Conservation (phyloP, 2,329 filamentous ascomycete species). For the Aureobasidium sp. region DNA sequence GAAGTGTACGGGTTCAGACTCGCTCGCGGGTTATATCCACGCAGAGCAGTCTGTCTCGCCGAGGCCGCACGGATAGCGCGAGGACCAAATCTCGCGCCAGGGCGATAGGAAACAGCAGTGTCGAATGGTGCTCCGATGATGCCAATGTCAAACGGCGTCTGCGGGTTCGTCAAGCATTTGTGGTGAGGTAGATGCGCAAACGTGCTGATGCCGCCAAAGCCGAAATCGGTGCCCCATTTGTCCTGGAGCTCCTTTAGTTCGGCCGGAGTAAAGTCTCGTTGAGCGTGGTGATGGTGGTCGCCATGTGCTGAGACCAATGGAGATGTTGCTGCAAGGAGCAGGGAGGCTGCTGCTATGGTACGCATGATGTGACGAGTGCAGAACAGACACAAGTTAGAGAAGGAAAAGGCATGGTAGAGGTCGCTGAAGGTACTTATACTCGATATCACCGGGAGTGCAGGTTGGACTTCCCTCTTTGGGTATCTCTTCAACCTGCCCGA, state of each 20-base stretch:
- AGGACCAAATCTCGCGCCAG: conserved; percentile 66
- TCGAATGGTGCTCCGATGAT: conserved; percentile 46
- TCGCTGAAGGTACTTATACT: not conserved
- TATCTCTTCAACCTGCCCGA: conserved; percentile 5
- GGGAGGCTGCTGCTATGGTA: not conserved
- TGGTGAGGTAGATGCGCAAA: conserved; percentile 42
- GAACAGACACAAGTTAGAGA: not conserved
- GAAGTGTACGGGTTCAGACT: conserved; percentile 74
- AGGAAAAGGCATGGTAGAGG: not conserved
- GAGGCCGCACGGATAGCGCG: conserved; percentile 81
- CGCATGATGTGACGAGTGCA: not conserved
- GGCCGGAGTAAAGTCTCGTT: conserved; percentile 14
- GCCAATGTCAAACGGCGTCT: conserved; percentile 37
- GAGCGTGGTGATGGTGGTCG: conserved; percentile 14
- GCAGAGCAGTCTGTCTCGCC: conserved; percentile 63
- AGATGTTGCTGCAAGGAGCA: not conserved
- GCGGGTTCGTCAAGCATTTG: conserved; percentile 42
- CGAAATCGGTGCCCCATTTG: conserved; percentile 21
- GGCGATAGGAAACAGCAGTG: conserved; percentile 42
- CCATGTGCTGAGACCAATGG: conserved; percentile 10
- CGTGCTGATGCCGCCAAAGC: conserved; percentile 29
- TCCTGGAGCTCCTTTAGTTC: conserved; percentile 17
- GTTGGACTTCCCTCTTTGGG: conserved; percentile 7
- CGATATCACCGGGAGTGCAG: not conserved
- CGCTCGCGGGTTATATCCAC: conserved; percentile 76